These are phyloP conservation scores for Astraeus odoratus DNA, from an alignment of 768 basidiomycete genomes.

Conservation along the genomic window DNA sequence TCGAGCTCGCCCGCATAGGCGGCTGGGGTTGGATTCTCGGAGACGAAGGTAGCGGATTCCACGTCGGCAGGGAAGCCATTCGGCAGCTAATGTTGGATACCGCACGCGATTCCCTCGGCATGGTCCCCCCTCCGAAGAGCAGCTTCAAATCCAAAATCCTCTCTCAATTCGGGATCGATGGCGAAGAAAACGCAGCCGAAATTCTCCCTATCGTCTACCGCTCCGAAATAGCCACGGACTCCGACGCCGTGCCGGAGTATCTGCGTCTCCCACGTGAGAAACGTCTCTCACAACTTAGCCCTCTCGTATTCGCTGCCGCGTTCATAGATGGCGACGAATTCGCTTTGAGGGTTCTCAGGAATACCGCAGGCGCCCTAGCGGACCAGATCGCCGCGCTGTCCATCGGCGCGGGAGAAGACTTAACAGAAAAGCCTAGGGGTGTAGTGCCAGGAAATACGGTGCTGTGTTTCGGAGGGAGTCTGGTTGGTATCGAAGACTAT, in stretches of 20 bases:
- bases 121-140: slow-evolving; percentile 12
- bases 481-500: slow-evolving; percentile 59
- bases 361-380: slow-evolving; percentile 48
- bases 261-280: slow-evolving; percentile 50
- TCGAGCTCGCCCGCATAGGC: slow-evolving; percentile 64
- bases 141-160: slow-evolving; percentile 44
- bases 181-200: slow-evolving; percentile 44
- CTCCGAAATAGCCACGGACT: slow-evolving; percentile 41
- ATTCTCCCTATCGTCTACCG: slow-evolving; percentile 58
- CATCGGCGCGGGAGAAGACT: slow-evolving; percentile 32
- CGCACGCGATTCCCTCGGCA: slow-evolving; percentile 40
- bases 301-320: slow-evolving; percentile 72
- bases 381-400: slow-evolving; percentile 48
- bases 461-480: slow-evolving; percentile 74
- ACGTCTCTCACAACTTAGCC: slow-evolving; percentile 65
- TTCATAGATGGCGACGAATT: slow-evolving; percentile 63
- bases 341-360: slow-evolving; percentile 51
- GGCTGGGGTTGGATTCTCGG: slow-evolving; percentile 85
- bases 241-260: slow-evolving; percentile 14
- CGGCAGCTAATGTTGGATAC: slow-evolving; percentile 57
- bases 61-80: slow-evolving; percentile 70
- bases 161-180: slow-evolving; percentile 45
- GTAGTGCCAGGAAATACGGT: slow-evolving; percentile 52
- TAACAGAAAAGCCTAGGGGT: slow-evolving; percentile 22
- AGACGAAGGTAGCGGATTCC: slow-evolving; percentile 78